A percentile compares a stretch with the other conserved stretches of the same genome.
phyloP scores from a whole-genome alignment of 257 asterid species.

The Solanum habrochaites region DNA sequence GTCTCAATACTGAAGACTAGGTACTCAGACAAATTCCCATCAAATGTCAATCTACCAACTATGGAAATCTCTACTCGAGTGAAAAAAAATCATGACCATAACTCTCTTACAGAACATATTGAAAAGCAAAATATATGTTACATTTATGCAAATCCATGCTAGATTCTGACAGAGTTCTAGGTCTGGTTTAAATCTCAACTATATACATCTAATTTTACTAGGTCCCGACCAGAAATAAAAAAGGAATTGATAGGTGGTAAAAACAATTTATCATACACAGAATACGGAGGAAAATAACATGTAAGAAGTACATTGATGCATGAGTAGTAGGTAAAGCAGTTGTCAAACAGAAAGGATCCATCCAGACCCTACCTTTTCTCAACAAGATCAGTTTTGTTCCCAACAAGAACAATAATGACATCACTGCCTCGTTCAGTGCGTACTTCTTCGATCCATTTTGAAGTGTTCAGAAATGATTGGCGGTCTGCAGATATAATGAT shows the following conservation, averaged over 20 bases:
- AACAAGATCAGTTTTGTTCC: conserved; percentile 14
- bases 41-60: neutral
- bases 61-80: neutral
- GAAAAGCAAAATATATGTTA: neutral
- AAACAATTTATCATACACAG: neutral
- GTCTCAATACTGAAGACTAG: neutral
- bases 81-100: neutral
- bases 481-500: conserved; percentile 1
- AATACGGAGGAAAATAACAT: neutral
- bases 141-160: neutral
- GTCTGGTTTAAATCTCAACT: neutral
- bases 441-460: conserved; percentile 11
- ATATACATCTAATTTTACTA: neutral
- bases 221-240: neutral
- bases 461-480: conserved; percentile 7
- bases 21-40: neutral
- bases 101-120: neutral
- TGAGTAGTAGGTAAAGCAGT: neutral
- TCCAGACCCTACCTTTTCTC: conserved; percentile 10
- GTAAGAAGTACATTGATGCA: neutral
- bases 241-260: neutral
- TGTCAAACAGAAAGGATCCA: neutral
- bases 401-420: conserved; percentile 13
- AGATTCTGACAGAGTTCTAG: neutral
- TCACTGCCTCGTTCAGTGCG: conserved; percentile 17